Conservation (phyloP, 2,329 filamentous ascomycete genomes). For the Endothia cerciana region DNA sequence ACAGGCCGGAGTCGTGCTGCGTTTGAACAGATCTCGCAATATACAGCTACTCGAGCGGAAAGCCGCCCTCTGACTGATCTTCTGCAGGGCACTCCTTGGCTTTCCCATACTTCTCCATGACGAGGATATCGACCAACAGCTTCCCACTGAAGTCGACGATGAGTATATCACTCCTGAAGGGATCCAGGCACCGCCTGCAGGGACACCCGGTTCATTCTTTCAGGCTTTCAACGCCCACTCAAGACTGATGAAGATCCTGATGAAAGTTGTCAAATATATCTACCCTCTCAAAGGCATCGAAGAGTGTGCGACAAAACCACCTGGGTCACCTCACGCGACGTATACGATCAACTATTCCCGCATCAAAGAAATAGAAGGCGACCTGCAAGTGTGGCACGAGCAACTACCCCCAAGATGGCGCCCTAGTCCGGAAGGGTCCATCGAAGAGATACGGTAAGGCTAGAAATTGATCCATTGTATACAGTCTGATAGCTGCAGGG, state of each 20-base stretch:
- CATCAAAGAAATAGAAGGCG: slow-evolving; percentile 67
- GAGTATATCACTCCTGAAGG: slow-evolving; percentile 65
- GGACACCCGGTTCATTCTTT: slow-evolving; percentile 59
- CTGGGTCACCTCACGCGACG: slow-evolving; percentile 51
- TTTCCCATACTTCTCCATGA: slow-evolving; percentile 66
- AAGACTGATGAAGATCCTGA: slow-evolving; percentile 64
- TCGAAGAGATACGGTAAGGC: slow-evolving; percentile 75
- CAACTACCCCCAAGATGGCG: slow-evolving; percentile 75
- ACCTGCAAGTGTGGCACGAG: slow-evolving; percentile 67
- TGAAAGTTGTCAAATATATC: slow-evolving; percentile 66
- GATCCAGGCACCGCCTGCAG: slow-evolving; percentile 58
- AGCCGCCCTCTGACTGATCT: neutral
- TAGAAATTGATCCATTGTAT: neutral
- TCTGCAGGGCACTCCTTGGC: slow-evolving; percentile 57
- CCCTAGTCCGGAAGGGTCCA: slow-evolving; percentile 75
- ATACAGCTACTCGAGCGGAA: neutral
- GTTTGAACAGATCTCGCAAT: too few species aligned
- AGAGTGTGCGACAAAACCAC: slow-evolving; percentile 41
- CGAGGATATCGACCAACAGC: slow-evolving; percentile 69
- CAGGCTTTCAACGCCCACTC: slow-evolving; percentile 70
- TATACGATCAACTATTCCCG: slow-evolving; percentile 67
- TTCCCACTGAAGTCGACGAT: slow-evolving; percentile 68
- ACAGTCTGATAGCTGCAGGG: neutral
- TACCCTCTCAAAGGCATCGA: slow-evolving; percentile 65
- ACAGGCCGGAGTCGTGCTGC: neutral